Evolutionary conservation across 2,329 filamentous ascomycete genomes (phyloP), one percentile per base, ranked within the genome.

Genomic region (Fusarium torreyae): DNA sequence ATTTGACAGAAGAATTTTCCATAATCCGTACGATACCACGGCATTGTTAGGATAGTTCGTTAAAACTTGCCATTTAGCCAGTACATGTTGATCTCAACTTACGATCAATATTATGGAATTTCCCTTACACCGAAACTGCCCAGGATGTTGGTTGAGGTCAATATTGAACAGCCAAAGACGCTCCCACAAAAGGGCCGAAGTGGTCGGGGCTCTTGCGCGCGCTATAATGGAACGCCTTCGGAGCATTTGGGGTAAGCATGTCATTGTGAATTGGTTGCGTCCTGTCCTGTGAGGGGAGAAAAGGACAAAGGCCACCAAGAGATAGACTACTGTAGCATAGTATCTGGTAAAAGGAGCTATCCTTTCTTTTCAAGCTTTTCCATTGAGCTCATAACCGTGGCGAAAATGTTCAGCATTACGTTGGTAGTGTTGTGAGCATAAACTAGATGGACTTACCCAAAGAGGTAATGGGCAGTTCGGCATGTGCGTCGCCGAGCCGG

Each of bases 131-230:
- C 31, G 22, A 55, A 33, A 33, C n/a, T 26, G 26, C 5, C 15
- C 17, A n/a, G 14, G 4, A 18, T 22, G 20, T 40, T 60, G 34
- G 45, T 55, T 52, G 58, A 59, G 56, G 26, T 36, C 39, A 31
- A 49, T 22, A 46, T 20, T 24, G 18, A 20, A 36, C 46, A 48
- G 14, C 24, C 10, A 59, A 24, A 28, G 18, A 39, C 11, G 18
- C 28, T 65, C 38, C 60, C 60, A 52, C 39, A 69, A 69, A 63
- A 69, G 66, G 66, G 56, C 66, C 66, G 66, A 69, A 67, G 26
- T 42, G 40, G 52, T 26, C 50, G 31, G 55, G 45, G 65, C 51
- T 51, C 46, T 40, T 61, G 66, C 61, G 33, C 39, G 46, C 66
- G 66, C 51, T 52, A 53, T 34, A 40, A 39, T 34, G 26, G 14